A percentile compares a stretch with the other conserved stretches of the same genome.
Evolutionary conservation across 2,329 filamentous ascomycete species (phyloP).

Genomic region (Clonostachys rosea): DNA sequence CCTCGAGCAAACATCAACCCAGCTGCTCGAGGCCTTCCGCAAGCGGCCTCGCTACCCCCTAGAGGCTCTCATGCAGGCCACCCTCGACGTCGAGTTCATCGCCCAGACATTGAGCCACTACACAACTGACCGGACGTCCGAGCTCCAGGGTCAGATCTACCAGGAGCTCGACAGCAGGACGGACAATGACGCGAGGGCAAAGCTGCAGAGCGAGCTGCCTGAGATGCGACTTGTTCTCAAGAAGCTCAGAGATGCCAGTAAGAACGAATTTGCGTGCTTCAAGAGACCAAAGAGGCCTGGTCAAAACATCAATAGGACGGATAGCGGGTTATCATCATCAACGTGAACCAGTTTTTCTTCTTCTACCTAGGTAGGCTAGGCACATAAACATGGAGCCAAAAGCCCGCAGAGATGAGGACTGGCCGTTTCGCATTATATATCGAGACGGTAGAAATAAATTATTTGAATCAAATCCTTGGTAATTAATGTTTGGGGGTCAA

Average conservation of each 20-base stretch:
- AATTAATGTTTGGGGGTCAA: too few species aligned
- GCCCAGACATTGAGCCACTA: conserved; percentile 90
- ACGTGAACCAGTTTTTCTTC: neutral
- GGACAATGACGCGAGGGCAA: conserved; percentile 76
- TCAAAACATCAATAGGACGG: conserved; percentile 20
- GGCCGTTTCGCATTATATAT: too few species aligned
- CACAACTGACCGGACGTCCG: conserved; percentile 75
- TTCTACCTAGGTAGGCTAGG: too few species aligned
- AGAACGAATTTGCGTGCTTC: conserved; percentile 85
- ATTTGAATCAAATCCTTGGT: too few species aligned
- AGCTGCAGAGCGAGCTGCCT: conserved; percentile 80
- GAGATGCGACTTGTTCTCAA: conserved; percentile 88
- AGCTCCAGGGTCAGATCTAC: conserved; percentile 87
- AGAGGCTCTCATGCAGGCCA: conserved; percentile 88
- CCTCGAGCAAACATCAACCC: conserved; percentile 73
- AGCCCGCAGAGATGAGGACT: too few species aligned
- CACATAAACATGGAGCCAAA: too few species aligned
- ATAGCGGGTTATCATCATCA: conserved; percentile 20
- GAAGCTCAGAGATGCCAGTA: conserved; percentile 73
- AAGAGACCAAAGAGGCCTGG: conserved; percentile 53
- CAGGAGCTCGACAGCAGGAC: conserved; percentile 85
- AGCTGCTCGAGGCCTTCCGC: conserved; percentile 79
- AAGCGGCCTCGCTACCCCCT: conserved; percentile 66
- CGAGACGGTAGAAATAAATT: too few species aligned
- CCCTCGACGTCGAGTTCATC: conserved; percentile 93